A percentile compares a stretch with the other conserved stretches of the same genome.
phyloP scores from a whole-genome alignment of 23 red algal genomes.

The Cyanidioschyzon merolae region DNA sequence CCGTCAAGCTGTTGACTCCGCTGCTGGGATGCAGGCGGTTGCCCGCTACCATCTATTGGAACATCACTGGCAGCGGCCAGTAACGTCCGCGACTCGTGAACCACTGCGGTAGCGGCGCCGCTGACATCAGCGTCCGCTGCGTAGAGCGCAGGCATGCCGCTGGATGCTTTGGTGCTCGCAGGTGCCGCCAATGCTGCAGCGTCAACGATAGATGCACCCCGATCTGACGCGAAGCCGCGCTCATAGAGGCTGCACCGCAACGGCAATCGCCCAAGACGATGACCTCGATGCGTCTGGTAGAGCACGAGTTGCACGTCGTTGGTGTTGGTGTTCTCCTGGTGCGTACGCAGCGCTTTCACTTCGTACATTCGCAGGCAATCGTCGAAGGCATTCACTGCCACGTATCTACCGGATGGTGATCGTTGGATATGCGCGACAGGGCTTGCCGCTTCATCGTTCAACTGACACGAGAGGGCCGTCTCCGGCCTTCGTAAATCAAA shows the following conservation, averaged over 20 bases:
- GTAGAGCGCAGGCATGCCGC: too few species aligned
- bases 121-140: too few species aligned
- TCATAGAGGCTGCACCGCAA: background rate
- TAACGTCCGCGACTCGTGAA: too few species aligned
- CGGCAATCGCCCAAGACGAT: background rate
- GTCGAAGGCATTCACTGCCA: constrained; percentile 76
- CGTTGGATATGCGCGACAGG: constrained; percentile 59
- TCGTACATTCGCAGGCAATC: constrained; percentile 58
- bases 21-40: too few species aligned
- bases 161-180: too few species aligned
- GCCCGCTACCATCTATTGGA: too few species aligned
- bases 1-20: too few species aligned
- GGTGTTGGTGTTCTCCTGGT: background rate
- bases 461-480: constrained; percentile 6
- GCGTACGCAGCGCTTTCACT: constrained; percentile 20
- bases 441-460: constrained; percentile 23
- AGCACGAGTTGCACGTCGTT: background rate
- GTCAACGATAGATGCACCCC: too few species aligned
- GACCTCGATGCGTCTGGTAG: background rate
- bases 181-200: too few species aligned
- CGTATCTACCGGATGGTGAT: constrained; percentile 36
- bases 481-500: constrained; percentile 37
- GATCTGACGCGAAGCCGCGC: background rate
- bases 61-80: too few species aligned
- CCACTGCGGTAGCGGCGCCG: too few species aligned